Evolutionary conservation across 495 filamentous ascomycete species (phyloP), one percentile per base, ranked within the genome.

Genomic region (Penicillium canariense): DNA sequence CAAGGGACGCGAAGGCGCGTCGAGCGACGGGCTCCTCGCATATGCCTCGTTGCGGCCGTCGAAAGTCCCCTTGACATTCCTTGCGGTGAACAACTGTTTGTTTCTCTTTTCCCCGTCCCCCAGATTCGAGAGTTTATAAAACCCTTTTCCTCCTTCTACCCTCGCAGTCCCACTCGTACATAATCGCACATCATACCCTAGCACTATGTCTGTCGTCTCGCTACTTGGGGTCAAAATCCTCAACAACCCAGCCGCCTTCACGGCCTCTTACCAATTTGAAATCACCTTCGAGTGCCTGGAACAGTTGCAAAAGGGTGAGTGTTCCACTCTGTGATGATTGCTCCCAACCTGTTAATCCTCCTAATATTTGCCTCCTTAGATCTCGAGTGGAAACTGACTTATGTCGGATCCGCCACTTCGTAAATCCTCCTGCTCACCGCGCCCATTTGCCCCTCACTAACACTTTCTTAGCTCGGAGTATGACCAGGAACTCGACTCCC

Each of bases 211-310:
- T 63, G 90, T 97, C 68, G 91, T 98, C 56, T 94, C 93, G 52
- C 85, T 98, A 26, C 84, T 98, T 34, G 91, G 91, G 69, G 94
- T 97, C 53, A 89, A 93, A 68, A 88, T 97, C 50, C 78, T 90
- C 65, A 97, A 97, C 82, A 98, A 98, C 75, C 94, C 94, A 55
- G 92, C 94, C 56, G 79, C 85, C 47, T 97, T 97, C 76, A 84
- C 81, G 47, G 87, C 88, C 58, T 82, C 89, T 27, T 98, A 97
- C 69, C 83, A 91, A 69, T 96, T 98, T 50, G 95, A 98, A 71
- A 97, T 98, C 69, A 98, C 94, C 20, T 98, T 98, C 55, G 95
- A 97, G 74, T 97, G 93, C 68, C 83, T 97, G 15, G 94, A 98
- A 76, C 77, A 82, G 49, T 81, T 98, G 22, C 88, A 93, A 69